These are phyloP conservation scores for Agaricus subrufescens DNA, from an alignment of 768 basidiomycete species.

Conservation along the genomic window DNA sequence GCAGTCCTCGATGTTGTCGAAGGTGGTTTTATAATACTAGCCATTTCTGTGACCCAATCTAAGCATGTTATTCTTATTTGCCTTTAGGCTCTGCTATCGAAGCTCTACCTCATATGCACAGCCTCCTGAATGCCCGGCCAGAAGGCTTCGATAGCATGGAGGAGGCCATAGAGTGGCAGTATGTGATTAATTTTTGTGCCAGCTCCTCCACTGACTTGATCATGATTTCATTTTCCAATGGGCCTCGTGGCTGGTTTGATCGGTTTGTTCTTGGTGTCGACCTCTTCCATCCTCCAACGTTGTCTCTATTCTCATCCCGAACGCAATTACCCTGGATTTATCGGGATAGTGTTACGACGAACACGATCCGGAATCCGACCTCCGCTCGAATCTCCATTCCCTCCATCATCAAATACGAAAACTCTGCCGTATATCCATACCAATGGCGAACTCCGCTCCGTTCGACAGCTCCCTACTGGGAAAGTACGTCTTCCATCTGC, in stretches of 20 bases:
- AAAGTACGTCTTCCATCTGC: constrained; percentile 39
- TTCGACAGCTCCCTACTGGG: constrained; percentile 87
- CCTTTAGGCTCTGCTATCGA: constrained; percentile 83
- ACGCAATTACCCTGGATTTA: not conserved
- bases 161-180: constrained; percentile 96
- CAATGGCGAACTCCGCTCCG: constrained; percentile 83
- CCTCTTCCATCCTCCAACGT: not conserved
- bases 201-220: not conserved
- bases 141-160: constrained; percentile 80
- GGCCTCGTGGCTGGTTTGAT: not conserved
- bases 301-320: not conserved
- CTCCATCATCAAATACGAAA: constrained; percentile 55
- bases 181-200: constrained; percentile 25
- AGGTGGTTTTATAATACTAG: constrained; percentile 37
- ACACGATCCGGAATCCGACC: constrained; percentile 72
- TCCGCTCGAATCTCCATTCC: constrained; percentile 93
- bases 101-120: constrained; percentile 89
- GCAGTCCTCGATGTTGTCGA: constrained; percentile 88
- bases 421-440: constrained; percentile 37
- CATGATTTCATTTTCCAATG: not conserved
- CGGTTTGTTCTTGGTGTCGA: not conserved
- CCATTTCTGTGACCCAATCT: not conserved
- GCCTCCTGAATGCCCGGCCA: constrained; percentile 79
- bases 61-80: not conserved
- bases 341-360: constrained; percentile 60